Conservation (phyloP, 352 stramenopile genomes). For the Globisporangium takayamanum region DNA sequence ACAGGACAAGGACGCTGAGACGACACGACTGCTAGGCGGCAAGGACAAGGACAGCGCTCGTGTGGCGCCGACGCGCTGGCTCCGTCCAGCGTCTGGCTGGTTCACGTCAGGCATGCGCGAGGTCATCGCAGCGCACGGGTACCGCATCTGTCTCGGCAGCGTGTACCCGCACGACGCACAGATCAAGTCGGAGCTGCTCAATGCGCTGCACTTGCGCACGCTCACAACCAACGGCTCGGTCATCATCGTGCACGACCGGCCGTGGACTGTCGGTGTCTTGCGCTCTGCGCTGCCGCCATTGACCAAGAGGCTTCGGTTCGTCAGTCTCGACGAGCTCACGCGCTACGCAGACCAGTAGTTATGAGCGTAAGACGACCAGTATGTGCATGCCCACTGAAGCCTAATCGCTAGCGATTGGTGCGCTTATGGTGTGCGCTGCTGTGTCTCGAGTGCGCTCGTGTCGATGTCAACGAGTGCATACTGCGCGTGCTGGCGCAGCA, state of each 20-base stretch:
- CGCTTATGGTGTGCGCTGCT: not conserved
- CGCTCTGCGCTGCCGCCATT: constrained; percentile 46
- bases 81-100: constrained; percentile 79
- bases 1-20: constrained; percentile 7
- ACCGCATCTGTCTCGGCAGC: constrained; percentile 79
- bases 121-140: constrained; percentile 64
- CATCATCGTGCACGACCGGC: constrained; percentile 80
- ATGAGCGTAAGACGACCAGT: not conserved
- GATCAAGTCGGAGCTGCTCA: constrained; percentile 64
- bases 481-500: constrained; percentile 40
- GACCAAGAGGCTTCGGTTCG: constrained; percentile 46
- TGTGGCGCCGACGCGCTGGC: constrained; percentile 38
- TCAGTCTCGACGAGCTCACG: constrained; percentile 60
- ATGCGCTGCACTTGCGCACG: constrained; percentile 46
- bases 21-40: constrained; percentile 14
- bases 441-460: not conserved
- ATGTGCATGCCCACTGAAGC: too few relatives aligned
- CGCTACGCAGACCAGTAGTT: constrained; percentile 14
- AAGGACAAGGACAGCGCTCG: not conserved
- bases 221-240: constrained; percentile 65
- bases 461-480: constrained; percentile 20
- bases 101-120: constrained; percentile 79
- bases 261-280: constrained; percentile 75
- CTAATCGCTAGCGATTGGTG: not conserved
- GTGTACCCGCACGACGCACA: constrained; percentile 86